Evolutionary conservation across 352 stramenopile species (phyloP), one percentile per base, ranked within the genome.

Genomic region (Phytophthora tentaculata): DNA sequence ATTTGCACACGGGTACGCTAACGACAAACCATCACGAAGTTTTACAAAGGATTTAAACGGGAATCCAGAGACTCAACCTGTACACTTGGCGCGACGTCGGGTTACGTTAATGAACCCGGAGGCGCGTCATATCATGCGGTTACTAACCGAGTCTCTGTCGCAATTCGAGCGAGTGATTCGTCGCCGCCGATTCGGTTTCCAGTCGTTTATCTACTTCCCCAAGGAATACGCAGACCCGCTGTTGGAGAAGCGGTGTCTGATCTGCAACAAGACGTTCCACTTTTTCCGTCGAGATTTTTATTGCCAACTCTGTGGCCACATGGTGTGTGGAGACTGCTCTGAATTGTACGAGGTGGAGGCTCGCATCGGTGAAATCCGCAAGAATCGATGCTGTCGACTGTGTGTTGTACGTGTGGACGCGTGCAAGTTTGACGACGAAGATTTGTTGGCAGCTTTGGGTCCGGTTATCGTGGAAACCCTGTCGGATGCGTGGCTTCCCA

Each of bases 181-280:
- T 7, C 80, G 83, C 28, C 77, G 81, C 5, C 77, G 83, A 20
- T 85, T 91, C 56, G 83, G 83, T 5, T 89, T 90, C 58, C 83
- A 91, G 74, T 73, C 76, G 12, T 91, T 90, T 60, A 67, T 90
- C 28, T 86, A 86, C 69, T 88, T 88, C 24, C 77, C 81, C 2
- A 78, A 63, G n/a, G 65, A 66, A 12, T 74, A 80, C 41, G 61
- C 45, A 17, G 65, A 83, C 17, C 59, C 69, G 16, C 49, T 49
- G 19, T 20, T 69, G 1, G 65, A 80, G 26, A 76, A 77, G 20
- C 43, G 32, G 23, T 91, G 82, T 54, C 59, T 53, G 16, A 83
- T 90, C 47, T 92, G 82, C 68, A 51, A 41, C 53, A 86, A 84
- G 43, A 53, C n/a, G 16, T 89, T 89, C 41, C 56, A 62, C 35